Evolutionary conservation across 2,329 filamentous ascomycete genomes (phyloP).

Genomic region (Chaetomium sp.): DNA sequence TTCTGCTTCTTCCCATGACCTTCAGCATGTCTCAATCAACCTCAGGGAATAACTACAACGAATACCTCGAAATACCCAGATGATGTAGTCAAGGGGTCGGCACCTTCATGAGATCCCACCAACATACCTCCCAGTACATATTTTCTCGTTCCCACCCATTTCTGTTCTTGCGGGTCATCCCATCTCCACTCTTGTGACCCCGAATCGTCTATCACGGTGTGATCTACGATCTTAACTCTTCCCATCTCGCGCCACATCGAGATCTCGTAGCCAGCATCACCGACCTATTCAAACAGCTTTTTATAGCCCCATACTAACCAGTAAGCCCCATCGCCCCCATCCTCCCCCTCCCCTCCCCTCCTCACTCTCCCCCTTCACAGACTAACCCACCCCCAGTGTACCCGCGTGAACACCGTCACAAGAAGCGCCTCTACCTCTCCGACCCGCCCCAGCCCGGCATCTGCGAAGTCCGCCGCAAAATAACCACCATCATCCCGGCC

Average conservation of each 20-base stretch:
- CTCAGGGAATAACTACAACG: neutral
- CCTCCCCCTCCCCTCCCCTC: neutral
- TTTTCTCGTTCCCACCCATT: neutral
- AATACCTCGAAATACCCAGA: neutral
- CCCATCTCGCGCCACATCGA: neutral
- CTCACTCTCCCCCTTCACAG: neutral
- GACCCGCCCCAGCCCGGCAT: conserved; percentile 44
- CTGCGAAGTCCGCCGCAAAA: conserved; percentile 42
- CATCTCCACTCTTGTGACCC: neutral
- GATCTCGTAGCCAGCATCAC: neutral
- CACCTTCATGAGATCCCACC: neutral
- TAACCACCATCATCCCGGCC: conserved; percentile 44
- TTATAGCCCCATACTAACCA: neutral
- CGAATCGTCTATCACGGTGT: neutral
- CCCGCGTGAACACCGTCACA: conserved; percentile 35
- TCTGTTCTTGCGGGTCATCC: neutral
- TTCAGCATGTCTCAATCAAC: neutral
- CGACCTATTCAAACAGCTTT: neutral
- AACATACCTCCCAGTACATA: neutral
- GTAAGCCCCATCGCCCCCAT: neutral
- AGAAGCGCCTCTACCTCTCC: conserved; percentile 46
- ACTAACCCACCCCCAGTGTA: conserved; percentile 18
- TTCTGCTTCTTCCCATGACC: neutral
- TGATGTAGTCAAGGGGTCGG: neutral
- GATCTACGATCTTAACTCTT: neutral